Percentiles rank a stretch among this genome's conserved stretches.
Evolutionary conservation across 345 rosid species (phyloP).

Genomic region (Ailanthus altissimus): DNA sequence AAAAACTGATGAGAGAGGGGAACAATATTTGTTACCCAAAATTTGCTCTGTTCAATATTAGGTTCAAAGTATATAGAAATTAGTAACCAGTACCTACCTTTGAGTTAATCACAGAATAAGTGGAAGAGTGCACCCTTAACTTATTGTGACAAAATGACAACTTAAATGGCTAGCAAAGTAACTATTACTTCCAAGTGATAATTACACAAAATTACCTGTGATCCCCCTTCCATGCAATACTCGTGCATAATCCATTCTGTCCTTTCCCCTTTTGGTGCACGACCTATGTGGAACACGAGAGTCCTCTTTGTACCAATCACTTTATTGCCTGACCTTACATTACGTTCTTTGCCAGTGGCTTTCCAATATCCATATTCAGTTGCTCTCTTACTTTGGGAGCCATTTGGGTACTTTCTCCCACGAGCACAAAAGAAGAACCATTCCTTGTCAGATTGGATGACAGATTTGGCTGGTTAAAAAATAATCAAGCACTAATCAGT

Average conservation of each 20-base stretch:
- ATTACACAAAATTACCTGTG: constrained; percentile 50
- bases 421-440: constrained; percentile 91
- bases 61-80: neutral
- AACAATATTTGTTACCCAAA: neutral
- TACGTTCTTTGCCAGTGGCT: constrained; percentile 88
- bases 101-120: neutral
- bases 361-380: constrained; percentile 90
- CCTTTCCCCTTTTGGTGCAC: constrained; percentile 89
- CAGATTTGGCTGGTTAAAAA: constrained; percentile 53
- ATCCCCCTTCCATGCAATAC: constrained; percentile 57
- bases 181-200: neutral
- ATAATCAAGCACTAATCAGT: constrained; percentile 22
- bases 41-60: neutral
- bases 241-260: constrained; percentile 98
- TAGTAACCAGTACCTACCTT: neutral
- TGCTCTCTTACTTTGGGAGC: constrained; percentile 78
- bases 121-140: neutral
- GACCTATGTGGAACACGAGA: constrained; percentile 83
- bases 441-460: constrained; percentile 67
- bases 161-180: neutral
- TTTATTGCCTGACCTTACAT: constrained; percentile 55
- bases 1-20: neutral
- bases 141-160: neutral
- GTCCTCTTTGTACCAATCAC: constrained; percentile 88
- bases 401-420: constrained; percentile 87